Base-by-base conservation (phyloP, 106 monocot genomes). In the Acorus calamus region DNA sequence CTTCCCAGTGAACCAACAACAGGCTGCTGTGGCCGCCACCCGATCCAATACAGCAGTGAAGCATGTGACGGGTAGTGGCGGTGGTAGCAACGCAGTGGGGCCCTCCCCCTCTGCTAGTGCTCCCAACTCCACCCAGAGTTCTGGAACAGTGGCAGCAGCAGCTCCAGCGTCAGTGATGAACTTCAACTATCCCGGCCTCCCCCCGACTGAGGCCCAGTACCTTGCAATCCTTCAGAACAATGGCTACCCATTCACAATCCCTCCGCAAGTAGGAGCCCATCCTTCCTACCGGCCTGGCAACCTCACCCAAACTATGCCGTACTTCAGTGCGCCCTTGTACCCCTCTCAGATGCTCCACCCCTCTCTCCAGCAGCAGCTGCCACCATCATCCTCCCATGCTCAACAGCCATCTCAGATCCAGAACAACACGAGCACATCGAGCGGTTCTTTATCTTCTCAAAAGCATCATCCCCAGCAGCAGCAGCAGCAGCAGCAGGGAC, bases 191-290 rank as follows among this genome's bases (percentile, higher is more conserved):
- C 63, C 82, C 2, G 78, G 84, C 42, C 57, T 96, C 67, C 79
- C 75, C 11, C 68, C 76, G 2, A 69, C 51, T 41, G 98, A 98
- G 14, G 85, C 91, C 50, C 98, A 83, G 57, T 83, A 87, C 57
- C 65, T 88, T 2, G 82, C 88, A n/a, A 79, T 98, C n/a, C 74
- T 98, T 3, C 96, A 98, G 76, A 98, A 83, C 73, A 80, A 73
- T 73, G 81, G 61, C 3, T 98, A 92, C 71, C 76, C 91, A 10
- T 92, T 85, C 47, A 80, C 82, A 41, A 78, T 98, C 41, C 79
- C 98, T 11, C 71, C 78, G 7, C 74, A 83, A 60, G 78, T 80
- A 46, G 85, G 80, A 11, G 79, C 69, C 3, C 56, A 76, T 28
- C 79, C 79, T 3, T 58, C 82, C 3, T 98, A 81, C 52, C 74